phyloP scores from a whole-genome alignment of 495 filamentous ascomycete genomes.

The Podospora sp. region DNA sequence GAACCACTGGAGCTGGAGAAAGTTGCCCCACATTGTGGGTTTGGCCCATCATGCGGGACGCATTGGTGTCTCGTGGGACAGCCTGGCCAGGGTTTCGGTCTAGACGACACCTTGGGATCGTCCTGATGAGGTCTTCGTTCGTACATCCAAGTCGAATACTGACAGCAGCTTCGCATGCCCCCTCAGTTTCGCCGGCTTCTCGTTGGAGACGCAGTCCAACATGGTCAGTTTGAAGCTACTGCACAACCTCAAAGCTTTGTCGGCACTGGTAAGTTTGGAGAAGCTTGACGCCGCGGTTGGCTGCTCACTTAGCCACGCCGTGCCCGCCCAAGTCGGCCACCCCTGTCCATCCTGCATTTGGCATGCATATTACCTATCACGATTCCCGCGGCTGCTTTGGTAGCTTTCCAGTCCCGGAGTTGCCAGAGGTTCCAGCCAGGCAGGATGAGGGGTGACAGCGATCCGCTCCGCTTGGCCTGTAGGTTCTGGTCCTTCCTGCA shows the following conservation, averaged over 20 bases:
- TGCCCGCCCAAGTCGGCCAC: not conserved
- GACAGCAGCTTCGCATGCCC: not conserved
- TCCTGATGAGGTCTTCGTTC: not conserved
- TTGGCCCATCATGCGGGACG: too few relatives aligned
- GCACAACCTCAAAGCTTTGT: not conserved
- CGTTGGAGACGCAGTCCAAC: not conserved
- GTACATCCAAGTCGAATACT: too few relatives aligned
- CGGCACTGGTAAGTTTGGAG: not conserved
- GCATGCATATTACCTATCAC: not conserved
- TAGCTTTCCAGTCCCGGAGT: not conserved
- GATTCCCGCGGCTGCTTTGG: not conserved
- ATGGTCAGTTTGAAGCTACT: not conserved
- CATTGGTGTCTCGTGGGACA: not conserved
- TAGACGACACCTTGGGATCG: not conserved
- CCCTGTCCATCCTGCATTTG: not conserved
- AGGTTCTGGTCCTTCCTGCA: not conserved
- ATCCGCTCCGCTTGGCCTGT: not conserved
- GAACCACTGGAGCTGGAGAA: too few relatives aligned
- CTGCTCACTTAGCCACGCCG: not conserved
- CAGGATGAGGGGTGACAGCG: not conserved
- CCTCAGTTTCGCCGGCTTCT: not conserved
- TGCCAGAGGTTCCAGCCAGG: slow-evolving; percentile 1
- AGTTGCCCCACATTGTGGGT: not conserved
- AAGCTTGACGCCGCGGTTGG: not conserved
- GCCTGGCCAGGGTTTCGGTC: not conserved